Base-by-base conservation (phyloP, 2,329 filamentous ascomycete species). In the Botryotinia calthae region DNA sequence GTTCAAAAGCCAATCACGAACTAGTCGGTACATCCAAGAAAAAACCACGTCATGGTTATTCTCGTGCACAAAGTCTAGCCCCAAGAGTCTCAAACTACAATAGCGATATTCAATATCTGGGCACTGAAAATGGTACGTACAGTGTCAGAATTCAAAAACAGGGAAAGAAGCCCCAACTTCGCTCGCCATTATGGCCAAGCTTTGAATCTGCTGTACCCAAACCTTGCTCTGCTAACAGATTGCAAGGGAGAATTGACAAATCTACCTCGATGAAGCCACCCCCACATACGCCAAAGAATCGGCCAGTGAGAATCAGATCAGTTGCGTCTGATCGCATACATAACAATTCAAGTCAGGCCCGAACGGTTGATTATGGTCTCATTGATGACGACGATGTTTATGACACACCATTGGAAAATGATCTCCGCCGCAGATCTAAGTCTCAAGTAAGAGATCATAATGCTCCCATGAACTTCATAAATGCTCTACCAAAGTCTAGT, bases 311-410 rank as follows among this genome's bases (percentile, higher is more conserved):
- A 61, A n/a, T 28, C n/a, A 44, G 28, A 20, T n/a, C 67, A 25
- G 40, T 46, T 59, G 40, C 9, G 16, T 28, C 28, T 28, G n/a
- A 31, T 16, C 2, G 18, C 16, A 31, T 20, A 4, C 65, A 31
- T 18, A 22, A 20, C 7, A 3, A 40, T 31, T 4, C 25, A 42
- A 56, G 18, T 28, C 25, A 56, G 14, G 3, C 65, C 10, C 22
- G n/a, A 56, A 14, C 2, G 14, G 42, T 42, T 6, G 25, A 56
- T 56, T 67, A 67, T 54, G 65, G 34, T 22, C 54, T 6, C 16
- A 67, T 67, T 67, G 25, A 42, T 42, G 65, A 67, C 25, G 48
- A 56, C 1, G 65, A 67, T 42, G 2, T 67, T 18, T 56, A 67
- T 7, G 65, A 67, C 4, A 67, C 48, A 42, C 48, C 65, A 56